Conservation (phyloP, 225 moss, liverwort and hornwort genomes). For the Polytrichum formosum region DNA sequence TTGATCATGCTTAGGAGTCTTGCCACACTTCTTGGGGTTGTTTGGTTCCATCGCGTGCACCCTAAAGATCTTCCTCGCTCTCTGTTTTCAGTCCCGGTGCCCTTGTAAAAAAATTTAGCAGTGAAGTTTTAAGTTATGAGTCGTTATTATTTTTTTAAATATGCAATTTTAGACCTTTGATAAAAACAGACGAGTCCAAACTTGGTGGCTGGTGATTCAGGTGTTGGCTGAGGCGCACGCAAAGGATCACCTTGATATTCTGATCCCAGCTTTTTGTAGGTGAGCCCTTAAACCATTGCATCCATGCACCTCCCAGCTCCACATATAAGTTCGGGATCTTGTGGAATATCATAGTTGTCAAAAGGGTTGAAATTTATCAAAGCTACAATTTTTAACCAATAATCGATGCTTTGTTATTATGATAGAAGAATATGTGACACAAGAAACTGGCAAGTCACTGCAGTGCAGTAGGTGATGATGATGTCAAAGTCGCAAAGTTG, state of each 20-base stretch:
- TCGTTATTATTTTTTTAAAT: no score
- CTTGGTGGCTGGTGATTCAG: conserved; percentile 27
- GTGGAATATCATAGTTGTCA: no score
- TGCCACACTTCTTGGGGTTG: no score
- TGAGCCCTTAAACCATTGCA: conserved; percentile 16
- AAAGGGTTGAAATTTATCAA: not conserved
- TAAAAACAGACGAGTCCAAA: not conserved
- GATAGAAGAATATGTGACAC: conserved; percentile 11
- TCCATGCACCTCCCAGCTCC: conserved; percentile 1
- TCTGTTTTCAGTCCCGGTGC: no score
- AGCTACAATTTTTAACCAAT: no score
- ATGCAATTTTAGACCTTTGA: not conserved
- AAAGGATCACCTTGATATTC: conserved; percentile 51
- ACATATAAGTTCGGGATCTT: not conserved
- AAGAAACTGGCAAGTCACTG: conserved; percentile 28
- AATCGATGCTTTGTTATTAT: no score
- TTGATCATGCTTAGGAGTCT: no score
- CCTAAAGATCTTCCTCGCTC: no score
- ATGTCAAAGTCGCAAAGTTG: conserved; percentile 72
- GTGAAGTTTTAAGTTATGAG: no score
- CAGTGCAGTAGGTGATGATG: conserved; percentile 95
- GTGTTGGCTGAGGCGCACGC: conserved; percentile 66
- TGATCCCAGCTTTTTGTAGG: conserved; percentile 76
- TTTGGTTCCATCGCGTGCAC: no score
- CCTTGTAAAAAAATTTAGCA: no score